Evolutionary conservation across 2,329 filamentous ascomycete genomes (phyloP), one percentile per base, ranked within the genome.

Genomic region (Bipolaris victoriae): DNA sequence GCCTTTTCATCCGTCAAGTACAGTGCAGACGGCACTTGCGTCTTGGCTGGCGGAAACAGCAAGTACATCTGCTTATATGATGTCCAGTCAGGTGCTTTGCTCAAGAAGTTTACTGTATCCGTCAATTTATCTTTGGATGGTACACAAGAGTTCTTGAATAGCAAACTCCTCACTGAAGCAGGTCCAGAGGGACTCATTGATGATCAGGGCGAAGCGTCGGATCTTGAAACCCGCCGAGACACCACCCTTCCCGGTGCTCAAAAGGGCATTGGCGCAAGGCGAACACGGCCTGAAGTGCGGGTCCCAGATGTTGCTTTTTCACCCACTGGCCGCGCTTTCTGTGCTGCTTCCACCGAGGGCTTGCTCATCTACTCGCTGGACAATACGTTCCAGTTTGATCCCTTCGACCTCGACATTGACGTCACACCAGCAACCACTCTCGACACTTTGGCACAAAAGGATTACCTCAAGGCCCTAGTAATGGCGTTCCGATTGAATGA

Each of bases 31-130:
- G 95, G 95, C 11, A 90, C 87, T 61, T 97, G 95, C 68, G 82
- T 99, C 10, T 82, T 99, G 39, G 95, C 94, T 0, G 93, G 87
- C 46, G 95, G 95, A 31, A 97, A 95, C 82, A 97, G 92, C 87
- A 99, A 99, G 80, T 97, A 96, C 76, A 97, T 99, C 50, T 98
- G 95, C 74, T 78, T 99, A 56, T 99, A 99, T 78, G 94, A 96
- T n/a, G 91, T 96, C 31, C 88, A 88, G 56, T 96, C 94, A 0
- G 92, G 95, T 75, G 92, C 95, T 0, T 81, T 99, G 10, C 82
- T 98, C 54, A 97, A 96, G 76, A 97, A 97, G 74, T 99, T 90
- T 73, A 97, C 94, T 1, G 93, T 98, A 69, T 96, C 91, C 67
- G 86, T 97, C 70, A 99, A 99, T 76, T 82, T 97, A n/a, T 96